Evolutionary conservation across 768 basidiomycete genomes (phyloP).

Genomic region (Amanita pseudoporphyria): DNA sequence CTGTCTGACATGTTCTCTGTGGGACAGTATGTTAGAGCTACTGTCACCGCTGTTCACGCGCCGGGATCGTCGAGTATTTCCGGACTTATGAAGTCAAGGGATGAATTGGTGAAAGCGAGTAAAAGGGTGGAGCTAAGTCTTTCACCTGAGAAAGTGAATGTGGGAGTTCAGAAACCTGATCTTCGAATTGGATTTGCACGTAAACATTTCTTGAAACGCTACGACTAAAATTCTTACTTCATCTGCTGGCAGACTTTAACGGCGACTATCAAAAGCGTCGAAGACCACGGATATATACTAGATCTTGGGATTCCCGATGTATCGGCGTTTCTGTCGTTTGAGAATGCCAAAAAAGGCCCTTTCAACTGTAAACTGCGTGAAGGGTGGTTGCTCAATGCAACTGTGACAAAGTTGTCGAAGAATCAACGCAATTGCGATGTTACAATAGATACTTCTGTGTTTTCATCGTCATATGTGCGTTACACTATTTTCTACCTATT

Average conservation of each 20-base stretch:
- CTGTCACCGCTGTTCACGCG: slow-evolving; percentile 61
- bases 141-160: slow-evolving; percentile 76
- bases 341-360: slow-evolving; percentile 44
- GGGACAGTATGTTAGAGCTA: slow-evolving; percentile 82
- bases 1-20: slow-evolving; percentile 64
- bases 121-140: slow-evolving; percentile 80
- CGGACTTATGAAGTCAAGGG: slow-evolving; percentile 51
- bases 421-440: slow-evolving; percentile 79
- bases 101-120: slow-evolving; percentile 59
- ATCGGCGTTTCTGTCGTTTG: slow-evolving; percentile 79
- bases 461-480: slow-evolving; percentile 49
- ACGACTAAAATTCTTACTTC: slow-evolving; percentile 8
- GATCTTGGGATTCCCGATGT: slow-evolving; percentile 74
- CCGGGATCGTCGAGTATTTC: slow-evolving; percentile 53
- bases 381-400: slow-evolving; percentile 60
- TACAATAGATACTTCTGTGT: slow-evolving; percentile 36
- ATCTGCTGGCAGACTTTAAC: slow-evolving; percentile 48
- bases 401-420: slow-evolving; percentile 57
- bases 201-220: slow-evolving; percentile 14
- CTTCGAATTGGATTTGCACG: slow-evolving; percentile 67
- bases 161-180: slow-evolving; percentile 70
- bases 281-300: slow-evolving; percentile 92
- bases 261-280: slow-evolving; percentile 71
- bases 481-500: slow-evolving; percentile 4
- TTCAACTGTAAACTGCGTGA: slow-evolving; percentile 32